Base-by-base conservation (phyloP, 805 yeast species). In the Geotrichum ghanense region DNA sequence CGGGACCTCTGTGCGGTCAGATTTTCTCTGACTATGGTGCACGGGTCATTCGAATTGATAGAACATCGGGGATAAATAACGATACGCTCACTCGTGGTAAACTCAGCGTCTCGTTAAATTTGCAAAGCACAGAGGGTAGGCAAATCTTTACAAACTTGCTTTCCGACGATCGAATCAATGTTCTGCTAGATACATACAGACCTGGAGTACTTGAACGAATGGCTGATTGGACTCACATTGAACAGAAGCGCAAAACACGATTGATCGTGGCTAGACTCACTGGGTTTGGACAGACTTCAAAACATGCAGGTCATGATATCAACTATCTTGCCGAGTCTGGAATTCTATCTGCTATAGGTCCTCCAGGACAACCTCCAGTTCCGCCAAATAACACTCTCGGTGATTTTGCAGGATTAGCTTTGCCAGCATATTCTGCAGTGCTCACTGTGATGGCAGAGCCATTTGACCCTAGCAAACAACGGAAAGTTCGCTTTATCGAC, bases 1-100 rank as follows among this genome's bases (percentile, higher is more conserved):
- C 53, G 23, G 53, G 52, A 3, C 53, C 53, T 3, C 40, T 50
- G 25, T 48, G 50, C 22, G 53, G 53, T 6, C 50, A 49, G 21
- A 34, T 50, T 3, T 14, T 50, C 22, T 50, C 53, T 2, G 53
- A 50, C 17, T 50, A 50, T 24, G 53, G 53, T 19, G 53, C 53
- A 12, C 43, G 37, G 27, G 53, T 50, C 16, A 44, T 50, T 1
- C 41, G 53, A n/a, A 46, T 50, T 21, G 53, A 50, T 17, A 42
- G 52, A 1, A 42, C 49, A 9, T 35, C 25, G 17, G 42, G 43
- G 22, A 35, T 43, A 22, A 27, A 40, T 14, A 39, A 45, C 5
- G 52, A 50, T 26, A 22, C 46, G 2, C 35, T 50, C 34, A 48
- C 49, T 39, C 43, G 50, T 16, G 45, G 43, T 20, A 47, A 47